Evolutionary conservation across 306 rosid species (phyloP).

Genomic region (Cicer yamashitae): DNA sequence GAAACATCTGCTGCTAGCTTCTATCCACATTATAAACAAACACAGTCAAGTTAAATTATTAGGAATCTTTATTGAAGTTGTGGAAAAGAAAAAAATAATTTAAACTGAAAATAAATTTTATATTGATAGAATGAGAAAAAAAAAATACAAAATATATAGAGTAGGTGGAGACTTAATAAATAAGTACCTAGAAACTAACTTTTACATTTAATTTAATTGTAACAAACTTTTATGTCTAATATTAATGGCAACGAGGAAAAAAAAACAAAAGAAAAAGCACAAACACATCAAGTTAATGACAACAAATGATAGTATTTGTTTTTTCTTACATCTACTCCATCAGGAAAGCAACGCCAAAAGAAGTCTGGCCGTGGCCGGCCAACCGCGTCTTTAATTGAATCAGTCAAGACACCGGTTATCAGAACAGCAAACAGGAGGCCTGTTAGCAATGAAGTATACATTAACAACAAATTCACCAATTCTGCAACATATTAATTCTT

Average conservation of each 20-base stretch:
- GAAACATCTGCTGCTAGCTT: neutral
- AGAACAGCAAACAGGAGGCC: constrained; percentile 82
- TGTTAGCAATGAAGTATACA: constrained; percentile 44
- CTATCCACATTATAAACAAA: neutral
- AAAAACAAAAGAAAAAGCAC: too few species aligned
- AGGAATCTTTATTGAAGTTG: too few species aligned
- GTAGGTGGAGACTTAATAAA: too few species aligned
- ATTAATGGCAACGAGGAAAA: too few species aligned
- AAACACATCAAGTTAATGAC: neutral
- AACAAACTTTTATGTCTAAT: too few species aligned
- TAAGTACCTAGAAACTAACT: too few species aligned
- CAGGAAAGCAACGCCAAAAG: constrained; percentile 97
- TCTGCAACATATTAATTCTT: constrained; percentile 16
- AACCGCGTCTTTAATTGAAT: constrained; percentile 79
- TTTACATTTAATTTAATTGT: too few species aligned
- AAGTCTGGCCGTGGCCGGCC: constrained; percentile 98
- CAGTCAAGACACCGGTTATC: constrained; percentile 83
- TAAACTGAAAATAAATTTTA: too few species aligned
- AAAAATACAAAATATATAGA: too few species aligned
- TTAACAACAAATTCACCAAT: constrained; percentile 18
- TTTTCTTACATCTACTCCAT: constrained; percentile 67
- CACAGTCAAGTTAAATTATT: neutral
- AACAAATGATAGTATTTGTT: constrained; percentile 14
- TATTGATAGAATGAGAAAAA: too few species aligned
- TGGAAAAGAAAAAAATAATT: too few species aligned